Evolutionary conservation across 129 eudicot genomes (phyloP).

Genomic region (Artemisia annua): DNA sequence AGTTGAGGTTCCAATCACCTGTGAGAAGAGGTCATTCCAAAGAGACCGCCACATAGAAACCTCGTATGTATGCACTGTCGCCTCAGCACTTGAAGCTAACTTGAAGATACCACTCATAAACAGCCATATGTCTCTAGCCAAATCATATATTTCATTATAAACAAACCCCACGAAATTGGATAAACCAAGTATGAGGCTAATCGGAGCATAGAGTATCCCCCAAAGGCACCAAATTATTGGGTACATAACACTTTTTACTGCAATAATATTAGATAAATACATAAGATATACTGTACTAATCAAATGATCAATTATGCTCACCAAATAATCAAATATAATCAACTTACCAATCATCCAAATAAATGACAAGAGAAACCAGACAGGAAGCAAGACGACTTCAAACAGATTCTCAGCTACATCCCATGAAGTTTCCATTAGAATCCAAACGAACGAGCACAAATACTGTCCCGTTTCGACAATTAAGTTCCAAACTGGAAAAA

Average conservation of each 20-base stretch:
- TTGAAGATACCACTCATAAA: conserved; percentile 47
- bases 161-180: conserved; percentile 45
- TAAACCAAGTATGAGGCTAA: conserved; percentile 62
- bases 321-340: background rate
- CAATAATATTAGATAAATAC: conserved; percentile 24
- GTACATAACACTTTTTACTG: conserved; percentile 61
- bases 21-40: conserved; percentile 89
- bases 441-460: conserved; percentile 56
- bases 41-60: conserved; percentile 91
- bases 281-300: conserved; percentile 1
- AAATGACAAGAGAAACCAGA: conserved; percentile 60
- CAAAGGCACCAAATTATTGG: conserved; percentile 74
- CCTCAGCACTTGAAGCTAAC: conserved; percentile 65
- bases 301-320: background rate
- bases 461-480: conserved; percentile 38
- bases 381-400: conserved; percentile 60
- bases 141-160: conserved; percentile 40
- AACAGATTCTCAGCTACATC: conserved; percentile 47
- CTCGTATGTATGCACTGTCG: conserved; percentile 67
- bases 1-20: conserved; percentile 40
- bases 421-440: conserved; percentile 53
- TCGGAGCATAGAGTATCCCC: conserved; percentile 74
- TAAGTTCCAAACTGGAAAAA: conserved; percentile 61
- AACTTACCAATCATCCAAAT: conserved; percentile 72
- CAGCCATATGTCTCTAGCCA: conserved; percentile 47